phyloP scores from a whole-genome alignment of 2,329 filamentous ascomycete species.

The Neofusicoccum kwambonambiense region DNA sequence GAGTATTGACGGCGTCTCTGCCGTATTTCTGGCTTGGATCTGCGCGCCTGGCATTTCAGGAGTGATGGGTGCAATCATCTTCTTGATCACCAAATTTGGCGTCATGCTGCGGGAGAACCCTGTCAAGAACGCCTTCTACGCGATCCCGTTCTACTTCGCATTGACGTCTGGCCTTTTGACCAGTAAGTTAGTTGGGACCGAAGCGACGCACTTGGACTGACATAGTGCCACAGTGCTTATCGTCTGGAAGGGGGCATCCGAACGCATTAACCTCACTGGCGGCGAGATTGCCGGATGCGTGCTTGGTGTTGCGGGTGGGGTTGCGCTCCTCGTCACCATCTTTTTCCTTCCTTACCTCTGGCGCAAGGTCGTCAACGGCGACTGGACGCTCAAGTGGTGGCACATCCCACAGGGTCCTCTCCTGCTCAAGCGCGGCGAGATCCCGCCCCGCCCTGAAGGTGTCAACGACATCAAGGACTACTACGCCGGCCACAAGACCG shows the following conservation, averaged over 20 bases:
- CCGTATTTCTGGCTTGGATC: conserved; percentile 61
- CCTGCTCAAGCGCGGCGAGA: conserved; percentile 46
- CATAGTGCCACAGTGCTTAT: conserved; percentile 29
- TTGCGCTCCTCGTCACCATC: conserved; percentile 49
- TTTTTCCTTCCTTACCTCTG: conserved; percentile 62
- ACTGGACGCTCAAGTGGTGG: conserved; percentile 59
- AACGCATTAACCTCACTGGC: conserved; percentile 49
- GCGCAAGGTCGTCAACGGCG: conserved; percentile 58
- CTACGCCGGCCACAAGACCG: conserved; percentile 57
- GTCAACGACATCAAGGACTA: conserved; percentile 50
- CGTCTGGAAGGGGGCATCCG: conserved; percentile 47
- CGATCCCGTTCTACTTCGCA: conserved; percentile 59
- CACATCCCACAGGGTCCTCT: conserved; percentile 56
- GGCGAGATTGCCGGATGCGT: conserved; percentile 54
- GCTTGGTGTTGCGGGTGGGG: conserved; percentile 52
- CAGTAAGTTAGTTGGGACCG: conserved; percentile 27
- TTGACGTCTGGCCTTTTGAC: conserved; percentile 55
- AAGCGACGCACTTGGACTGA: not conserved
- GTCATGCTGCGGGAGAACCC: conserved; percentile 57
- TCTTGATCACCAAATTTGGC: conserved; percentile 56
- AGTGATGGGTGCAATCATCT: conserved; percentile 54
- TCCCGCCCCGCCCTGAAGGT: conserved; percentile 43
- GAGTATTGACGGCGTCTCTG: conserved; percentile 57
- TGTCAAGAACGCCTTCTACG: conserved; percentile 52
- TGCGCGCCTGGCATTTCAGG: conserved; percentile 59